Base-by-base conservation (phyloP, 2,329 filamentous ascomycete genomes). In the Ampelomyces quisqualis region DNA sequence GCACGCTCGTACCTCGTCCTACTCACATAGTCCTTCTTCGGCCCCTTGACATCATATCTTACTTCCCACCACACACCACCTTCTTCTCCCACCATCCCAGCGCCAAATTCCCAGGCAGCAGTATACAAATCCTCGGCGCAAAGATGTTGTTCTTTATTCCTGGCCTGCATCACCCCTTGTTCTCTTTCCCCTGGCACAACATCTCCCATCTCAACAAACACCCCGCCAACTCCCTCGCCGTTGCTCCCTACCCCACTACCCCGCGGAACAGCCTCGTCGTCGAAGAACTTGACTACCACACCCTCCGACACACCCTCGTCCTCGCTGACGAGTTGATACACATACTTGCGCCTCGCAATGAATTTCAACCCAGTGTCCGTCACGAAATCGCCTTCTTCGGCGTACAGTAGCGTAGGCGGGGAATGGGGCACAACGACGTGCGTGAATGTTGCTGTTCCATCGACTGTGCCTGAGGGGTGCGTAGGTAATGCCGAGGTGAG, bases 121-220 rank as follows among this genome's bases (percentile, higher is more conserved):
- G 85, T 73, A 60, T 90, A 90, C 58, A 82, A 77, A 58, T 91
- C 87, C 36, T 83, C 75, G 3, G 82, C 77, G 64, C 87, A 90
- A 2, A 89, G 65, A 65, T 91, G 86, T 10, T 78, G 79, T 2
- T 82, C 81, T 49, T 74, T 79, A 0, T 85, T 86, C 33, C 67
- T 64, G 2, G 58, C 60, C 17, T 45, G 51, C 23, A 37, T 47
- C 1, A 49, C 45, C 3, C 22, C 55, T 5, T 55, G 52, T 7
- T 46, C 43, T 1, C 54, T 26, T 3, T 7, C 24, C 0, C 72
- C 70, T 7, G 2, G 4, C 5, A 17, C 13, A 21, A 70, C 50
- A 5, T 65, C 33, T 40, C 87, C 78, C n/a, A 90, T 70, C 51
- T 85, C 78, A 50, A 90, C 85, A 59, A 91, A 91, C 14, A 90